Conservation (phyloP, 2,329 filamentous ascomycete species). For the Talaromyces sp. region DNA sequence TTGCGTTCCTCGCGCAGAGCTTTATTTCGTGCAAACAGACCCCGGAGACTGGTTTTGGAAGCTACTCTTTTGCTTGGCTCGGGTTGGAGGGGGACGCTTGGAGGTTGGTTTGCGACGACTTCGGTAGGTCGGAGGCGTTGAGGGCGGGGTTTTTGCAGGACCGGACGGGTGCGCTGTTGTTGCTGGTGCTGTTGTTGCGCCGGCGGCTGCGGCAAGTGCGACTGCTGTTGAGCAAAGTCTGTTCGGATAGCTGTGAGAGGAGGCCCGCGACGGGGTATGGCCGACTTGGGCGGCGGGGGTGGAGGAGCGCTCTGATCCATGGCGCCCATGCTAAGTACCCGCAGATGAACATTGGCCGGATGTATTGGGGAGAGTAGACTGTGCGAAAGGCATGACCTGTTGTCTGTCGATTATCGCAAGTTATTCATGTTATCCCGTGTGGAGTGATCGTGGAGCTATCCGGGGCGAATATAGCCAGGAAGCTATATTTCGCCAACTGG, state of each 20-base stretch:
- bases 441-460: background rate
- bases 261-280: constrained; percentile 38
- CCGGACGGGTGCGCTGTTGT: constrained; percentile 23
- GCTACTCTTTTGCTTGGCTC: constrained; percentile 31
- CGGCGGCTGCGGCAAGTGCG: constrained; percentile 25
- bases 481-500: background rate
- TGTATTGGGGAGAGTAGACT: background rate
- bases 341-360: constrained; percentile 11
- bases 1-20: constrained; percentile 25
- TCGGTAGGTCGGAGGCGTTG: constrained; percentile 35
- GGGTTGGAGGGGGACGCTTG: constrained; percentile 32
- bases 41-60: constrained; percentile 37
- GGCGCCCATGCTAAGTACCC: constrained; percentile 8
- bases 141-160: constrained; percentile 21
- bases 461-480: background rate
- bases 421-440: background rate
- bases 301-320: constrained; percentile 18
- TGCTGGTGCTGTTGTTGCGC: constrained; percentile 16
- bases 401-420: background rate
- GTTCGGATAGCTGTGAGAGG: constrained; percentile 37
- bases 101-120: constrained; percentile 24
- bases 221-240: constrained; percentile 33
- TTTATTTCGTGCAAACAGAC: constrained; percentile 38
- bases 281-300: constrained; percentile 21
- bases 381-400: background rate